phyloP scores from a whole-genome alignment of 2,329 filamentous ascomycete species.

The Trichophyton mentagrophytes region DNA sequence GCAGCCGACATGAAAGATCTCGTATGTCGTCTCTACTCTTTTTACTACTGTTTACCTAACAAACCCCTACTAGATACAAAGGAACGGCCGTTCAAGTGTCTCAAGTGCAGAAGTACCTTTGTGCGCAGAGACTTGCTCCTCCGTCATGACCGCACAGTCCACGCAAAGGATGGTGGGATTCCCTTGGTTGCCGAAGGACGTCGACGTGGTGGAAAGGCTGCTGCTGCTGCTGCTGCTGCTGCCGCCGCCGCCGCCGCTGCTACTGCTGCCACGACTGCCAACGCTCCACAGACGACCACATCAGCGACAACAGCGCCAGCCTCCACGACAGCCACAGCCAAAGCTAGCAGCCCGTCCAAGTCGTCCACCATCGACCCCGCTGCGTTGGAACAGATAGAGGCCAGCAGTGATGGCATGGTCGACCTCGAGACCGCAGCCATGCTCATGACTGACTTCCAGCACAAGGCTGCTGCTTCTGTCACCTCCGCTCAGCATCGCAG shows the following conservation, averaged over 20 bases:
- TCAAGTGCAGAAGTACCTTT: slow-evolving; percentile 97
- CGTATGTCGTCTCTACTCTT: slow-evolving; percentile 54
- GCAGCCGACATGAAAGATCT: slow-evolving; percentile 91
- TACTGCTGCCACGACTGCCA: slow-evolving; percentile 4
- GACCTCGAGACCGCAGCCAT: slow-evolving; percentile 96
- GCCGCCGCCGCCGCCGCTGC: slow-evolving; percentile 24
- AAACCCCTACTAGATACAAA: slow-evolving; percentile 67
- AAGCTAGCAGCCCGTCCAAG: slow-evolving; percentile 55
- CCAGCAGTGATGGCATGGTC: slow-evolving; percentile 77
- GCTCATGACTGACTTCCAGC: slow-evolving; percentile 95
- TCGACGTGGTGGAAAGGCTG: slow-evolving; percentile 39
- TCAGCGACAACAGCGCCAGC: slow-evolving; percentile 6
- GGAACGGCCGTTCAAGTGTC: slow-evolving; percentile 95
- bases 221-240: slow-evolving; percentile 25
- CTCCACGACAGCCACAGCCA: slow-evolving; percentile 12
- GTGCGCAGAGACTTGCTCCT: slow-evolving; percentile 92
- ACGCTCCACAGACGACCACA: background rate
- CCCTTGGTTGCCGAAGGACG: slow-evolving; percentile 91
- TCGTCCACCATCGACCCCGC: slow-evolving; percentile 68
- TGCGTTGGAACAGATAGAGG: slow-evolving; percentile 57
- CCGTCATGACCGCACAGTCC: slow-evolving; percentile 93
- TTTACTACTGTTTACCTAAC: background rate
- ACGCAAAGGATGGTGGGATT: slow-evolving; percentile 92
- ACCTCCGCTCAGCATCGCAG: slow-evolving; percentile 40
- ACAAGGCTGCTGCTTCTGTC: slow-evolving; percentile 72